Conservation (phyloP, 768 basidiomycete species). For the Termitomyces sp. region DNA sequence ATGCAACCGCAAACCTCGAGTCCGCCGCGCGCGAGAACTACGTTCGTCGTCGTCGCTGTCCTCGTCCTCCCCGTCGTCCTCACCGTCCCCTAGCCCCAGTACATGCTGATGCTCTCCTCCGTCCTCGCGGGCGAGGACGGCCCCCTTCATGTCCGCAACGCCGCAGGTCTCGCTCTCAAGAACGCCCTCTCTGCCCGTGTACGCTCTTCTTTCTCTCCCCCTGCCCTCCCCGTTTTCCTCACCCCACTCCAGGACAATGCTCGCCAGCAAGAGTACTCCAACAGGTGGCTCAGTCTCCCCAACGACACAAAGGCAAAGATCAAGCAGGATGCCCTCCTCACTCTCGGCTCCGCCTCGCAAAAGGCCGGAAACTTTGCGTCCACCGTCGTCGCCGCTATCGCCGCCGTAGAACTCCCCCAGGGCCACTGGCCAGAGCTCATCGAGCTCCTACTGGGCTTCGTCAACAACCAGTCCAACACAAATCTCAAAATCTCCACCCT, state of each 20-base stretch:
- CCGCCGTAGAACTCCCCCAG: constrained; percentile 85
- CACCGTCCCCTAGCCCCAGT: constrained; percentile 62
- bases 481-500: constrained; percentile 83
- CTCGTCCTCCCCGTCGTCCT: constrained; percentile 5
- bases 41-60: constrained; percentile 42
- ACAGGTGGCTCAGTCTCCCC: constrained; percentile 78
- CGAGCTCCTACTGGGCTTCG: constrained; percentile 80
- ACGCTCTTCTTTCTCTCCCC: constrained; percentile 27
- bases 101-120: constrained; percentile 85
- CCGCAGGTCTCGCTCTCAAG: constrained; percentile 96
- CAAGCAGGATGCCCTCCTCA: constrained; percentile 82
- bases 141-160: constrained; percentile 76
- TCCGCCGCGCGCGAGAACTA: constrained; percentile 83
- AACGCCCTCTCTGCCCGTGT: constrained; percentile 90
- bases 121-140: constrained; percentile 77
- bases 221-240: constrained; percentile 8
- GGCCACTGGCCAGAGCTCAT: constrained; percentile 90
- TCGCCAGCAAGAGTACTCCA: constrained; percentile 71
- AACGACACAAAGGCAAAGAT: constrained; percentile 68
- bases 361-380: constrained; percentile 86
- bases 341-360: constrained; percentile 65
- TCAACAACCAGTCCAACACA: constrained; percentile 68
- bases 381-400: constrained; percentile 92
- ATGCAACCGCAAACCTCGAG: constrained; percentile 89
- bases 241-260: constrained; percentile 52